Evolutionary conservation across 2,329 filamentous ascomycete species (phyloP), one percentile per base, ranked within the genome.

Genomic region (Ophiostoma piceae): DNA sequence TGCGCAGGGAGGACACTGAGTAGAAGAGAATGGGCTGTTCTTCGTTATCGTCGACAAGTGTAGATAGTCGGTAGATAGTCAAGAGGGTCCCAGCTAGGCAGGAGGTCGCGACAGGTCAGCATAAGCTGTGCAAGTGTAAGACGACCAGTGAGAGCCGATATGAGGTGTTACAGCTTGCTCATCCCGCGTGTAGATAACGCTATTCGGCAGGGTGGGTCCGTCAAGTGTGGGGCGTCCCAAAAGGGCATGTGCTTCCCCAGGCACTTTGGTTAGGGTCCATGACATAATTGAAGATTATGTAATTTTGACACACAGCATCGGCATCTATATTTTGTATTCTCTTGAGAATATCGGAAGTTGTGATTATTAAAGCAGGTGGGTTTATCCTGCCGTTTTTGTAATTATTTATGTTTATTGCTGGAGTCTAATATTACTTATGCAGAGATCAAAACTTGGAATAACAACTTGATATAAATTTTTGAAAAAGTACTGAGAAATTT

Each of bases 161-260:
- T 47, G 37, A 57, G 37, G 32, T 51, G 62, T 19, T 51, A 29
- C 14, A n/a, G n/a, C 39, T 26, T 22, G 51, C 22, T 57, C 57
- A 62, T 62, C 57, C 57, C 57, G 57, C 26, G 26, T 32, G 57
- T 62, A 62, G 60, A 68, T 51, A 66, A 60, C 67, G 67, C 35
- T 43, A 65, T 66, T 32, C 32, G 65, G 65, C 62, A 69, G 64
- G 66, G 68, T 43, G 62, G 14, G n/a, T 47, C 16, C 43, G 43
- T 12, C n/a, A 64, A 22, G 37, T 39, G 26, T 64, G 37, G 16
- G 66, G 41, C 66, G 16, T 32, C 22, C 29, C 14, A 41, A n/a
- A 14, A 16, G 2, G n/a, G 12, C 16, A n/a, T 35, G 16, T 47
- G 16, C 51, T 57, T 26, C 51, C n/a, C 51, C 22, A 8, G 51